Evolutionary conservation across 1,284 basidiomycete genomes (phyloP).

Genomic region (Malassezia obtusa): DNA sequence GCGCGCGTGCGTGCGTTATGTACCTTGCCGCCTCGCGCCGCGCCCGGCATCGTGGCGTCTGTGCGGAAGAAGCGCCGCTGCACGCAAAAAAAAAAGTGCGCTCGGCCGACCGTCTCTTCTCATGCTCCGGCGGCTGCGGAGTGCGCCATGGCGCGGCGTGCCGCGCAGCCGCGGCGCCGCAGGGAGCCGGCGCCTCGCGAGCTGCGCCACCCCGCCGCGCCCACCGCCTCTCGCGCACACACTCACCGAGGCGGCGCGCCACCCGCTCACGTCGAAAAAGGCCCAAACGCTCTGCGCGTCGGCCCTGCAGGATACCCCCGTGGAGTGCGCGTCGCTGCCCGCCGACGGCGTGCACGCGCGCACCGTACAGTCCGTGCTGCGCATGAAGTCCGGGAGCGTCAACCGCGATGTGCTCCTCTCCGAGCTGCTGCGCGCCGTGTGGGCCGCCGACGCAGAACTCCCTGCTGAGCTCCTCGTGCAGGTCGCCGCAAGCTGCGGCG

Average conservation of each 20-base stretch:
- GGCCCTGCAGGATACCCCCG: not conserved
- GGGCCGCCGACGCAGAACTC: not conserved
- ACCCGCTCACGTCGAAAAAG: not conserved
- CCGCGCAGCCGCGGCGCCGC: constrained; percentile 5
- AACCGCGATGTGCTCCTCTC: constrained; percentile 9
- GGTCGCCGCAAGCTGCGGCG: not conserved
- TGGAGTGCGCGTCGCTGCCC: not conserved
- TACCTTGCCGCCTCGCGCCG: constrained; percentile 1
- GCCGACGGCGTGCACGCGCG: not conserved
- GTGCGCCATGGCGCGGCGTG: not conserved
- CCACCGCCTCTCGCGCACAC: not conserved
- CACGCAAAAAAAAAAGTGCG: not conserved
- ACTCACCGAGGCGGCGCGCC: not conserved
- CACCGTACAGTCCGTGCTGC: not conserved
- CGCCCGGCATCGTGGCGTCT: not conserved
- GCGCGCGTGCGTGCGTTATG: constrained; percentile 16
- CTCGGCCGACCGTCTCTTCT: constrained; percentile 5
- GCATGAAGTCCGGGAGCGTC: not conserved
- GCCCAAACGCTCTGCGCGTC: not conserved
- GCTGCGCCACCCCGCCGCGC: not conserved
- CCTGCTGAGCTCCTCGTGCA: not conserved
- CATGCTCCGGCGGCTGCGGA: not conserved
- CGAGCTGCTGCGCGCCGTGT: not conserved
- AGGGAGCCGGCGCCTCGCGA: not conserved
- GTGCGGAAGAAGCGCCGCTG: not conserved